Conservation (phyloP, 148 eudicot species). For the Rhododendron simsii region DNA sequence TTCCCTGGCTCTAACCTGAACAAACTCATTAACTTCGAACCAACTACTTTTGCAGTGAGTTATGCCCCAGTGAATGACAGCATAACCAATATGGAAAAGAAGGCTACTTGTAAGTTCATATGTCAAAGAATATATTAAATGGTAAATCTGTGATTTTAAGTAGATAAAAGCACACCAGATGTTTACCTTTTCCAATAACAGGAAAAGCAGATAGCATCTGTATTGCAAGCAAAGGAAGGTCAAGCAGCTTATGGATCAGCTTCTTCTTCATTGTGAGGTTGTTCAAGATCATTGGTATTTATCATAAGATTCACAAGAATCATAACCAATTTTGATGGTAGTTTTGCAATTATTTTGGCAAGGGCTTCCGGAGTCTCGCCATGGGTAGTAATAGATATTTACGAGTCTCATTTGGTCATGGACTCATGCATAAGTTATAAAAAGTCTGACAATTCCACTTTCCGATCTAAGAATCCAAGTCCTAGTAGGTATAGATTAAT, state of each 20-base stretch:
- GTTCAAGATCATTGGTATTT: not conserved
- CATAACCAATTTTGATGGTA: not conserved
- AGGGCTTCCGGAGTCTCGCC: too few species aligned
- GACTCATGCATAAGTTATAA: too few species aligned
- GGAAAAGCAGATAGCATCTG: not conserved
- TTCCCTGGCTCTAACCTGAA: constrained; percentile 1
- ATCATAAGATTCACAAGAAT: not conserved
- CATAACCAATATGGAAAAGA: not conserved
- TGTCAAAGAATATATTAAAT: not conserved
- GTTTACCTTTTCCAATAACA: not conserved
- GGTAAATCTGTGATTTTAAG: not conserved
- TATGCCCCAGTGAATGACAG: not conserved
- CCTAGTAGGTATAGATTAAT: too few species aligned
- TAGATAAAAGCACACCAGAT: not conserved
- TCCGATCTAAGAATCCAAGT: too few species aligned
- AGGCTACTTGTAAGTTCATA: not conserved
- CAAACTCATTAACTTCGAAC: not conserved
- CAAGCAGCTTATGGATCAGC: not conserved
- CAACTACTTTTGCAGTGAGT: not conserved
- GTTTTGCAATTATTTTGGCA: too few species aligned
- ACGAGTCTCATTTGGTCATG: too few species aligned
- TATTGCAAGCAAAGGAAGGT: not conserved
- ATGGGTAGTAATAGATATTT: too few species aligned
- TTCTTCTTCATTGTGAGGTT: not conserved
- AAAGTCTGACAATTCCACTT: too few species aligned